These are phyloP conservation scores for Lyophyllum semitale DNA, from an alignment of 768 basidiomycete species.

Conservation along the genomic window DNA sequence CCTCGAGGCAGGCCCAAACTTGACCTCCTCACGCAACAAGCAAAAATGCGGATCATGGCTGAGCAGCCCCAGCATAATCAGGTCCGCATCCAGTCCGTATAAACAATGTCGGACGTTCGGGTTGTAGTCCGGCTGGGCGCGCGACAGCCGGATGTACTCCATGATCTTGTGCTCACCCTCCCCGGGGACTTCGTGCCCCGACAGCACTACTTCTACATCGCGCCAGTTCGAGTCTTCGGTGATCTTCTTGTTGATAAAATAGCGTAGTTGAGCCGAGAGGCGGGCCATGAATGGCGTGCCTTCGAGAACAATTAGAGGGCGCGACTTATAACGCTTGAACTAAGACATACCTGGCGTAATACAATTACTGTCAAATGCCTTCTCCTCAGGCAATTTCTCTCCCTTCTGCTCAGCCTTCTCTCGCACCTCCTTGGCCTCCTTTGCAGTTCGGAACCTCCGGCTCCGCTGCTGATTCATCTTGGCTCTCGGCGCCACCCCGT, in stretches of 20 bases:
- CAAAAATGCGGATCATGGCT: conserved; percentile 99
- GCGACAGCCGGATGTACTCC: conserved; percentile 95
- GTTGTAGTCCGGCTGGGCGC: conserved; percentile 95
- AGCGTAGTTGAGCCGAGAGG: conserved; percentile 88
- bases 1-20: conserved; percentile 82
- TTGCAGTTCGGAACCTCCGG: conserved; percentile 91
- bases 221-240: conserved; percentile 96
- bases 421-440: conserved; percentile 84
- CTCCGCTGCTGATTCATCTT: conserved; percentile 99
- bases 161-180: conserved; percentile 99
- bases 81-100: conserved; percentile 96
- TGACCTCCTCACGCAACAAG: conserved; percentile 95
- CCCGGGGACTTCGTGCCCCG: conserved; percentile 97
- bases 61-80: conserved; percentile 96
- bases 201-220: conserved; percentile 87
- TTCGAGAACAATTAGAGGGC: conserved; percentile 27
- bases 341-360: conserved; percentile 85
- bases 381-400: conserved; percentile 88
- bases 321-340: background rate
- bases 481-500: conserved; percentile 94
- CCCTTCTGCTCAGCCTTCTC: conserved; percentile 89
- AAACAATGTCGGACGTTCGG: conserved; percentile 97
- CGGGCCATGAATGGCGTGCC: conserved; percentile 95
- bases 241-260: conserved; percentile 98
- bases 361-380: conserved; percentile 98